A percentile compares a stretch with the other conserved stretches of the same genome.
phyloP scores from a whole-genome alignment of 805 yeast species.

The Suhomyces canberraensis region DNA sequence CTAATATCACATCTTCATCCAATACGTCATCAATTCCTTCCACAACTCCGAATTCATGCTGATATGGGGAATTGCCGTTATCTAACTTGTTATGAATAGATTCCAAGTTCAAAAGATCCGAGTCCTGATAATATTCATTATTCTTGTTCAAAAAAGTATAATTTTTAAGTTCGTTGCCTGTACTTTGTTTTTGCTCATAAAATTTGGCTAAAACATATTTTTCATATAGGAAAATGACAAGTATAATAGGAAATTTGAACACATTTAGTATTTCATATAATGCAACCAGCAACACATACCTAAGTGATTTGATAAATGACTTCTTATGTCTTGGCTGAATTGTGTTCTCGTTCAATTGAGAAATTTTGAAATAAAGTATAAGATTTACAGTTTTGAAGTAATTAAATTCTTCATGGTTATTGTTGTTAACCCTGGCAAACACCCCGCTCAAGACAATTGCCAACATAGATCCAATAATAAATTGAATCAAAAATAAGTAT shows the following conservation, averaged over 20 bases:
- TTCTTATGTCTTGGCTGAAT: slow-evolving; percentile 5
- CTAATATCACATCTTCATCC: slow-evolving; percentile 6
- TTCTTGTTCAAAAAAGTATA: slow-evolving; percentile 35
- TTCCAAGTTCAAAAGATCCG: slow-evolving; percentile 23
- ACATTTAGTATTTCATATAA: slow-evolving; percentile 20
- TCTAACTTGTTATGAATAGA: slow-evolving; percentile 7
- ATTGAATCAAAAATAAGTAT: slow-evolving; percentile 53
- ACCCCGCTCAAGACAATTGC: slow-evolving; percentile 51
- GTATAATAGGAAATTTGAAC: slow-evolving; percentile 34
- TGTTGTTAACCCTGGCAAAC: slow-evolving; percentile 29
- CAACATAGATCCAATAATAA: slow-evolving; percentile 51
- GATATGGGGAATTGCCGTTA: slow-evolving; percentile 9
- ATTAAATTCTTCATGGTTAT: slow-evolving; percentile 38
- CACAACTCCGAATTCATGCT: slow-evolving; percentile 10
- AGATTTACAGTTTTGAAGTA: slow-evolving; percentile 39
- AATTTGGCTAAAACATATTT: slow-evolving; percentile 17
- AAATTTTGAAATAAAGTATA: slow-evolving; percentile 33
- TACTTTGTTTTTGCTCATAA: slow-evolving; percentile 14
- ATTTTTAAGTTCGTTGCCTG: slow-evolving; percentile 21
- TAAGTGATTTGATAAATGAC: slow-evolving; percentile 4
- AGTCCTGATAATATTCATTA: slow-evolving; percentile 29
- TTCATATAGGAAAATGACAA: slow-evolving; percentile 34
- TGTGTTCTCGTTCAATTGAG: slow-evolving; percentile 16
- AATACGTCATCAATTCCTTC: slow-evolving; percentile 2
- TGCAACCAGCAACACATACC: slow-evolving; percentile 2